Base-by-base conservation (phyloP, 2,329 filamentous ascomycete species). In the Pestalotiopsis sp. region DNA sequence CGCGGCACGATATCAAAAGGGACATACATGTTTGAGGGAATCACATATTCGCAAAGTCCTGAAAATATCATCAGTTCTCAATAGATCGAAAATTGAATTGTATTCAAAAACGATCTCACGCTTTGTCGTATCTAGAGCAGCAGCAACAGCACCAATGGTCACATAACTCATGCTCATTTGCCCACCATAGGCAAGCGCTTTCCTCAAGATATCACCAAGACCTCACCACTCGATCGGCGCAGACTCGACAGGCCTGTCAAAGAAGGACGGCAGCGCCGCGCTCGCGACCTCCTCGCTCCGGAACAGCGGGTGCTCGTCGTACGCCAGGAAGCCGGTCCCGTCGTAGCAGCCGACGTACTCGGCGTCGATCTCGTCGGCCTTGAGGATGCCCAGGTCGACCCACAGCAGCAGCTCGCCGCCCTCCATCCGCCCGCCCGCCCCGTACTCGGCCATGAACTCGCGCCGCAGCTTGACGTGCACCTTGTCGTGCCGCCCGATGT, bases 391-490 rank as follows among this genome's bases (percentile, higher is more conserved):
- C n/a, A 45, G 12, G 20, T 63, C 60, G 17, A 63, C 60, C 60
- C 60, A 63, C 3, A 63, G 60, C 60, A 63, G 20, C 36, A 63
- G 20, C 6, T 63, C 31, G n/a, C 60, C 60, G 9, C 60, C 60
- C 12, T 45, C 60, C 60, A 63, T 63, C 4, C n/a, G 27, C 11
- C 60, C 60, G 20, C 31, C 60, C 36, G 60, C 25, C n/a, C 60
- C 20, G 36, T 63, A 63, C 20, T 25, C 60, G n/a, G 31, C n/a
- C 60, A 63, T 40, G 60, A 63, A 63, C 25, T 63, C 60, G 31
- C 60, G 31, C 20, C 60, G 25, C 60, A 63, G 31, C 20, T 38
- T 45, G 36, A 45, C 38, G 60, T 63, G 60, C 20, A 38, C 60
- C 60, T 63, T 63, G 60, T 63, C 38, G 60, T 38, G 12, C 11